Conservation (phyloP, 2,329 filamentous ascomycete genomes). For the Sclerotinia nivalis region DNA sequence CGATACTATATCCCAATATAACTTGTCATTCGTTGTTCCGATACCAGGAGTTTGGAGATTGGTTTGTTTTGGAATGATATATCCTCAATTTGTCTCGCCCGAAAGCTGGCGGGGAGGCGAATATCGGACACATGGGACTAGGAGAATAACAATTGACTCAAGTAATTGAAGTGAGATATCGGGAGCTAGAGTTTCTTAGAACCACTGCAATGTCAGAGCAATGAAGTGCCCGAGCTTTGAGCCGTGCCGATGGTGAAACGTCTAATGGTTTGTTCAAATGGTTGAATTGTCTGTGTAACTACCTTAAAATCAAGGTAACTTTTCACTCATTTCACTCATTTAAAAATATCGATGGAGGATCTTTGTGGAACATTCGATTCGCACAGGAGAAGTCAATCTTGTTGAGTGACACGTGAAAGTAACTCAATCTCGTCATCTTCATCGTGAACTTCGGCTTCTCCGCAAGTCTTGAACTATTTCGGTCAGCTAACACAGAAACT, state of each 20-base stretch:
- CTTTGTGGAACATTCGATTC: not conserved
- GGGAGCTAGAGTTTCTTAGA: not conserved
- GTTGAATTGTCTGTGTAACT: not conserved
- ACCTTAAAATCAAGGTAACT: not conserved
- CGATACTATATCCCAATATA: not conserved
- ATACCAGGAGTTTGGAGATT: not conserved
- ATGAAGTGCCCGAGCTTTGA: not conserved
- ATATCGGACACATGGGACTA: not conserved
- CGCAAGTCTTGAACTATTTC: conserved; percentile 3
- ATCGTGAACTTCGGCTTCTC: not conserved
- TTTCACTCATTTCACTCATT: not conserved
- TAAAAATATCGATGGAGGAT: not conserved
- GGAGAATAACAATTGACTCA: not conserved
- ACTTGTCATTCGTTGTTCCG: not conserved
- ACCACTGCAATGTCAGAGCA: not conserved
- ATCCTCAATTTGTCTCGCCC: not conserved
- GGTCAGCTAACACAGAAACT: not conserved
- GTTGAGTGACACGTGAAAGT: not conserved
- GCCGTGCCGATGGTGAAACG: not conserved
- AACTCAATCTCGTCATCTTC: not conserved
- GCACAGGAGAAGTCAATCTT: not conserved
- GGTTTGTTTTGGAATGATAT: not conserved
- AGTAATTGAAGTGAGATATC: not conserved
- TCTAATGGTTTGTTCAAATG: not conserved
- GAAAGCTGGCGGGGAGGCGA: not conserved